Percentiles rank a stretch among this genome's conserved stretches.
These are phyloP conservation scores for Macrolepiota dolichaula DNA, from an alignment of 768 basidiomycete genomes.

Conservation along the genomic window DNA sequence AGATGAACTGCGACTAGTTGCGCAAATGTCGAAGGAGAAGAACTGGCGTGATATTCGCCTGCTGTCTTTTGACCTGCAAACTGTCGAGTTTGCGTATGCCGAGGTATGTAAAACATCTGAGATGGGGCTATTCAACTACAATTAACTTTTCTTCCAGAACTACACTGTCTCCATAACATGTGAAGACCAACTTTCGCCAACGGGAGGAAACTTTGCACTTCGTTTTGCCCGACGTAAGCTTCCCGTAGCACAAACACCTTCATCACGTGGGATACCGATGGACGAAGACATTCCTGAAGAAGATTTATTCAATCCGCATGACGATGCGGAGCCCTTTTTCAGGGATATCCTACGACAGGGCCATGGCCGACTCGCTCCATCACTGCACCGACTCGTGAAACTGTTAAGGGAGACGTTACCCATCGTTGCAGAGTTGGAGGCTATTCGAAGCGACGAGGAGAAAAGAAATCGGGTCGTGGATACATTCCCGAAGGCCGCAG, in stretches of 20 bases:
- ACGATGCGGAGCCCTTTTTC: conserved; percentile 74
- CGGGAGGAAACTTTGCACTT: conserved; percentile 70
- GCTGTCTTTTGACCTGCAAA: conserved; percentile 87
- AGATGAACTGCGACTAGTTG: conserved; percentile 45
- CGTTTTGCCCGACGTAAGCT: conserved; percentile 55
- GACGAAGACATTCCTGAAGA: conserved; percentile 17
- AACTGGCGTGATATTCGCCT: conserved; percentile 76
- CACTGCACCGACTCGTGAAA: conserved; percentile 63
- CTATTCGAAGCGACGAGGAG: conserved; percentile 36
- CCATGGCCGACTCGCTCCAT: conserved; percentile 61
- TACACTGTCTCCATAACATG: conserved; percentile 79
- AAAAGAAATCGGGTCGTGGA: conserved; percentile 41
- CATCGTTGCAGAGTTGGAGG: conserved; percentile 69
- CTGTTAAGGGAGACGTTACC: conserved; percentile 77
- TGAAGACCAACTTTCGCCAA: conserved; percentile 67
- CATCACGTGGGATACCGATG: conserved; percentile 20
- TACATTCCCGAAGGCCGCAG: conserved; percentile 74
- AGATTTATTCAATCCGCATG: conserved; percentile 66
- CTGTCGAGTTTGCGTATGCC: conserved; percentile 86
- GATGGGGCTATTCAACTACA: not conserved
- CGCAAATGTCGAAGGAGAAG: conserved; percentile 73
- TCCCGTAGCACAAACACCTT: not conserved
- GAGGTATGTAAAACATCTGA: conserved; percentile 32
- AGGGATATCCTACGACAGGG: conserved; percentile 62
- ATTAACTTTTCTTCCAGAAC: conserved; percentile 38